Base-by-base conservation (phyloP, 2,329 filamentous ascomycete species). In the Colletotrichum salicis region DNA sequence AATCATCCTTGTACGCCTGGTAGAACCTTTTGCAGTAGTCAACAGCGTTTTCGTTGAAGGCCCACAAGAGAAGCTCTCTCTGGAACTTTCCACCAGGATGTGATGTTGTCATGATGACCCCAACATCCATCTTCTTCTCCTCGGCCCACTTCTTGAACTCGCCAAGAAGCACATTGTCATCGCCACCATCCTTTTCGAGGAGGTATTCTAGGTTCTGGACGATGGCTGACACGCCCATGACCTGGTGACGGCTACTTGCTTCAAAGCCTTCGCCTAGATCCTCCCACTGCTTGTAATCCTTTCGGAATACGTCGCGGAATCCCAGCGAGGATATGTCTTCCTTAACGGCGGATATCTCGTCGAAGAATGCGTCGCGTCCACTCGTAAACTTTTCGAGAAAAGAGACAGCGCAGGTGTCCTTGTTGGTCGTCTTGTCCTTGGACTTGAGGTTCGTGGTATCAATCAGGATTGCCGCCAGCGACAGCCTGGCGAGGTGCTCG, bases 251-350 rank as follows among this genome's bases (percentile, higher is more conserved):
- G 51, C 22, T 35, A 13, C 1, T 2, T 19, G 22, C 57, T 3
- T 41, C 37, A 10, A 5, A 7, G 0, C 37, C 68, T 48, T 90
- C 78, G 0, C 80, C 82, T 12, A 83, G 83, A 67, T 90, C 89
- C 12, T 82, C 83, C 93, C 93, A 96, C 78, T 93, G 87, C 83
- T 97, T 97, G 82, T 95, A 97, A 82, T 97, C 94, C 80, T 96
- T 96, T 74, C 92, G 86, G 64, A 96, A 81, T 51, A 95, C 87
- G 75, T 95, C 93, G 27, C 87, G 83, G 75, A 94, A 80, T 48
- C 82, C 84, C 57, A 96, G 82, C 0, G 78, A 75, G 3, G 86
- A 88, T 63, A 96, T 86, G 75, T 94, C 88, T 73, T 90, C 87
- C 80, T 95, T 95, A 5, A 93, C 91, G 5, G 80, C 80, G 1